These are phyloP conservation scores for Alternaria sp. DNA, from an alignment of 2,329 filamentous ascomycete species.

Conservation along the genomic window DNA sequence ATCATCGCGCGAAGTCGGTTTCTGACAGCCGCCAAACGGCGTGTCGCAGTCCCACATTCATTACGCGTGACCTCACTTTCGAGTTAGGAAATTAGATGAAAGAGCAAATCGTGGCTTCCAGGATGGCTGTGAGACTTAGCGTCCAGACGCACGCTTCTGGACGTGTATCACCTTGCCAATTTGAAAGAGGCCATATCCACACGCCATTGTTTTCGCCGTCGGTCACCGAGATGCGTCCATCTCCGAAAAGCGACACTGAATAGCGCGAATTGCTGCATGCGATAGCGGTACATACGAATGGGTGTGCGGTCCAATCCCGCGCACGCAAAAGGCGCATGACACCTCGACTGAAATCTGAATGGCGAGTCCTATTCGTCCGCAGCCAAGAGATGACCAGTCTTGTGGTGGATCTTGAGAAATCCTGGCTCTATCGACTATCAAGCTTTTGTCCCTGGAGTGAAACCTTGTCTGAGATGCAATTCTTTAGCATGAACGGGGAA, in stretches of 20 bases:
- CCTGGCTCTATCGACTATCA: not conserved
- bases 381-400: not conserved
- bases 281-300: not conserved
- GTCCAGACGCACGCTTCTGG: not conserved
- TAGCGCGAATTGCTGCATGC: not conserved
- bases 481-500: not conserved
- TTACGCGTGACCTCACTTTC: not conserved
- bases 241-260: not conserved
- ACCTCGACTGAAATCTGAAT: not conserved
- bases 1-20: not conserved
- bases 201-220: not conserved
- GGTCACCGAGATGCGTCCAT: not conserved
- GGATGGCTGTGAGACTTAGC: not conserved
- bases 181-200: not conserved
- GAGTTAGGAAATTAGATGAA: not conserved
- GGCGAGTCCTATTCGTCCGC: not conserved
- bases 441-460: not conserved
- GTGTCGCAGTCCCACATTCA: not conserved
- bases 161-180: not conserved
- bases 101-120: not conserved
- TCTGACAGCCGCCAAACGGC: not conserved
- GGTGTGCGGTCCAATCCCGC: not conserved
- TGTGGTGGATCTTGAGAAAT: not conserved
- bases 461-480: not conserved
- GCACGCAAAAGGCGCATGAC: not conserved